Evolutionary conservation across 1,139 yeast genomes (phyloP).

Genomic region (Yamadazyma membranifaciens): DNA sequence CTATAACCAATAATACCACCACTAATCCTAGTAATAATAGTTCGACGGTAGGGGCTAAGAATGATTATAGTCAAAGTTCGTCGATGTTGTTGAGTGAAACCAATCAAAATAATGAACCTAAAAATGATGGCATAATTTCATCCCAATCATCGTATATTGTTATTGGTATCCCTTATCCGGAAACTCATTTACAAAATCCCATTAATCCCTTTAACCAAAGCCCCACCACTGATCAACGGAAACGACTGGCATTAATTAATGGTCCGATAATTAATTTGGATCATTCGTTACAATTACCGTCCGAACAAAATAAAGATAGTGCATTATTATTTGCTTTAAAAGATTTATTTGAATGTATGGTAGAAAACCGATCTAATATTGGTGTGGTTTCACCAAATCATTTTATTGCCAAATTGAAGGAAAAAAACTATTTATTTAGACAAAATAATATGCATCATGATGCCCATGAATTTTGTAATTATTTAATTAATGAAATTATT

Average conservation of each 20-base stretch:
- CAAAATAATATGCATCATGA: slow-evolving; percentile 93
- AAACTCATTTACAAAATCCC: slow-evolving; percentile 31
- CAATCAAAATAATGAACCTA: slow-evolving; percentile 8
- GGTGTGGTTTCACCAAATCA: slow-evolving; percentile 86
- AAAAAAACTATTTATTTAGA: slow-evolving; percentile 79
- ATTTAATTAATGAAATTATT: slow-evolving; percentile 75
- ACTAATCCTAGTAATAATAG: not conserved
- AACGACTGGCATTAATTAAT: slow-evolving; percentile 70
- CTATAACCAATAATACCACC: not conserved
- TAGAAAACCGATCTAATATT: slow-evolving; percentile 63
- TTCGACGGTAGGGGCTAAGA: slow-evolving; percentile 12
- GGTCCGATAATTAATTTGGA: slow-evolving; percentile 89
- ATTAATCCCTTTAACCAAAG: slow-evolving; percentile 45
- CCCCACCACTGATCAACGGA: slow-evolving; percentile 73
- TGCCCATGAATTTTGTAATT: slow-evolving; percentile 94
- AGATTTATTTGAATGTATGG: slow-evolving; percentile 82
- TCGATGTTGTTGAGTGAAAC: slow-evolving; percentile 32
- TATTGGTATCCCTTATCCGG: slow-evolving; percentile 47
- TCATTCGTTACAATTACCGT: slow-evolving; percentile 47
- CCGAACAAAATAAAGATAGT: slow-evolving; percentile 46
- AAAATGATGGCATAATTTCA: slow-evolving; percentile 26
- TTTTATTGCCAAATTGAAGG: slow-evolving; percentile 72
- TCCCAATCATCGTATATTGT: slow-evolving; percentile 35
- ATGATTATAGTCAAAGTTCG: slow-evolving; percentile 37
- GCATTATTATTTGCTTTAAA: slow-evolving; percentile 71